Conservation (phyloP, 805 yeast species). For the Saccharomycopsis microspora region DNA sequence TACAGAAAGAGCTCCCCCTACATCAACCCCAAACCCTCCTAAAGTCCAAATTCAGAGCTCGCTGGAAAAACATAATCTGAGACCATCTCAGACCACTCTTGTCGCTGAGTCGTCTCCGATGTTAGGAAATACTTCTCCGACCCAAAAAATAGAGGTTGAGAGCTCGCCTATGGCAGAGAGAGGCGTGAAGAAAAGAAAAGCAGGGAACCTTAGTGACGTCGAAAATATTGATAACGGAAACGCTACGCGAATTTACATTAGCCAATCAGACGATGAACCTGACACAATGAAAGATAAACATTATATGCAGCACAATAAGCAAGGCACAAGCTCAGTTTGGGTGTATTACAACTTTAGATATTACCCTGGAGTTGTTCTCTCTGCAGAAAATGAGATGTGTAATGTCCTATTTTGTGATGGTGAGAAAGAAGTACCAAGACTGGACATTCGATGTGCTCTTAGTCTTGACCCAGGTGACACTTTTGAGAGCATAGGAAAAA, state of each 20-base stretch:
- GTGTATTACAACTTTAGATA: constrained; percentile 35
- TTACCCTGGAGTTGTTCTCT: constrained; percentile 37
- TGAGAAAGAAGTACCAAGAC: constrained; percentile 22
- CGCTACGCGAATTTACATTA: neutral
- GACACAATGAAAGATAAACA: neutral
- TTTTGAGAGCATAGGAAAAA: constrained; percentile 26
- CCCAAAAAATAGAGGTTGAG: no score
- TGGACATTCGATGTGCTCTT: constrained; percentile 31
- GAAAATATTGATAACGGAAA: neutral
- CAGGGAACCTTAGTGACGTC: neutral
- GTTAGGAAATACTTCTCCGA: no score
- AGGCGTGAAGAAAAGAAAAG: neutral
- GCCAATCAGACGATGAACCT: neutral
- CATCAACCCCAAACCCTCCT: no score
- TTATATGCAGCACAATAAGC: neutral
- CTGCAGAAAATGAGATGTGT: constrained; percentile 18
- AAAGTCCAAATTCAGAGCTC: no score
- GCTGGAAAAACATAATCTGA: no score
- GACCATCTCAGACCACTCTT: neutral
- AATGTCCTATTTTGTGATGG: constrained; percentile 33
- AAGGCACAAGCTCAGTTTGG: constrained; percentile 30
- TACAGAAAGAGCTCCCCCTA: no score
- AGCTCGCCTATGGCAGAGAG: no score
- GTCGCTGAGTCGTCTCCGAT: neutral
- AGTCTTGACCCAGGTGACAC: constrained; percentile 49